Conservation (phyloP, 805 yeast species). For the Ogataea ramenticola region DNA sequence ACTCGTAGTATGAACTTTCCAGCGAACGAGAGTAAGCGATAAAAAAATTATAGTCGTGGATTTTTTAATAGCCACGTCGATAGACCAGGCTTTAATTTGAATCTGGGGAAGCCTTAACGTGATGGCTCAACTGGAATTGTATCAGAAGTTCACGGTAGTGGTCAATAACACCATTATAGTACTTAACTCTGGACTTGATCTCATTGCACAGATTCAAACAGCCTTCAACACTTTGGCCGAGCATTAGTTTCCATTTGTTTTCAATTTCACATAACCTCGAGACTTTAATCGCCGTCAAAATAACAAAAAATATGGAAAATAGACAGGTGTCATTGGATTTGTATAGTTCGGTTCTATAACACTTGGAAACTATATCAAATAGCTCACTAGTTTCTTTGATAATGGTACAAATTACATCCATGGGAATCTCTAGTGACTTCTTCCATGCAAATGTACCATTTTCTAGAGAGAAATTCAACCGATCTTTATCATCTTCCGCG, state of each 20-base stretch:
- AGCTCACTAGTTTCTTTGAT: not conserved
- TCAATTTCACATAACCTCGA: too few species aligned
- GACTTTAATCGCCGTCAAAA: not conserved
- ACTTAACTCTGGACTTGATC: not conserved
- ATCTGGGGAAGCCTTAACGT: too few species aligned
- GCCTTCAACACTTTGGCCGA: not conserved
- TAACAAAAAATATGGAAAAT: not conserved
- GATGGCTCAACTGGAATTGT: conserved; percentile 5
- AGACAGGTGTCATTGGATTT: not conserved
- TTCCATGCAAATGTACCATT: not conserved
- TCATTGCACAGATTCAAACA: not conserved
- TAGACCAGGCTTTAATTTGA: too few species aligned
- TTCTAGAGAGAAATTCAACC: not conserved
- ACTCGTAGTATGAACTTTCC: too few species aligned
- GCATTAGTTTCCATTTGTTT: not conserved
- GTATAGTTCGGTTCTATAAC: not conserved
- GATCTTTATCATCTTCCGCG: conserved; percentile 1
- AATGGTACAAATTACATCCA: not conserved
- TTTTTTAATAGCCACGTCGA: too few species aligned
- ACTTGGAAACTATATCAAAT: not conserved
- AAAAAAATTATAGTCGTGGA: too few species aligned
- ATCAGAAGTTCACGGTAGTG: not conserved
- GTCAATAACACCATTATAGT: not conserved
- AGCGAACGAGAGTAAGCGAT: too few species aligned
- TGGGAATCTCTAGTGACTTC: not conserved